A percentile compares a stretch with the other conserved stretches of the same genome.
phyloP scores from a whole-genome alignment of 208 protist genomes.

The Trypanosoma brucei region DNA sequence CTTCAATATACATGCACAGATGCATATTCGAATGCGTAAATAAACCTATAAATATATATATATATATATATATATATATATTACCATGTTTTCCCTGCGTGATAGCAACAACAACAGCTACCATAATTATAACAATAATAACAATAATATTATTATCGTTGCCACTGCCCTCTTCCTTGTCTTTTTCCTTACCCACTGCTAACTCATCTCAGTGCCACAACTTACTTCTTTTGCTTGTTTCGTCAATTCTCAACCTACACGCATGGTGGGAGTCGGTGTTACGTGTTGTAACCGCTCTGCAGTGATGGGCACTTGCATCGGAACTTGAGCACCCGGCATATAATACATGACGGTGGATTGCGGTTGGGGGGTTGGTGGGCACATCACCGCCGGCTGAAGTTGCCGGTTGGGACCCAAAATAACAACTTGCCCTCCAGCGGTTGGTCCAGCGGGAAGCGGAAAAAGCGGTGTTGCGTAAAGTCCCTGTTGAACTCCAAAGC shows the following conservation, averaged over 20 bases:
- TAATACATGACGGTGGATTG: constrained; percentile 19
- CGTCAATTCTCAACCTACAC: not conserved
- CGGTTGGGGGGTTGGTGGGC: not conserved
- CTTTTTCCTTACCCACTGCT: too few relatives aligned
- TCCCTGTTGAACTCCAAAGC: constrained; percentile 2
- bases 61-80: too few relatives aligned
- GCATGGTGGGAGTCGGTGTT: not conserved
- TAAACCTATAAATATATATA: too few relatives aligned
- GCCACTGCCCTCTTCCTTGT: too few relatives aligned
- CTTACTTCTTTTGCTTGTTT: not conserved
- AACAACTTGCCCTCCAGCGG: constrained; percentile 1
- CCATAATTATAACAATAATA: too few relatives aligned
- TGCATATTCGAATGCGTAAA: too few relatives aligned
- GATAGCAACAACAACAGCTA: too few relatives aligned
- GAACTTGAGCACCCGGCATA: constrained; percentile 14
- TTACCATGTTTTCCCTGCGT: too few relatives aligned
- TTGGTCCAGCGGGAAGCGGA: not conserved
- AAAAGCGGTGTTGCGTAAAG: constrained; percentile 15
- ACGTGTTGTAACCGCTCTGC: not conserved
- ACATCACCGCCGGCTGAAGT: constrained; percentile 7
- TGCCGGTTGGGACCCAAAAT: constrained; percentile 4
- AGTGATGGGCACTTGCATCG: not conserved
- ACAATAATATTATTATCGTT: too few relatives aligned
- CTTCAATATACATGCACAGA: too few relatives aligned
- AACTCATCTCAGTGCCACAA: not conserved